Conservation (phyloP, 805 yeast genomes). For the Maudiozyma pseudohumilis region DNA sequence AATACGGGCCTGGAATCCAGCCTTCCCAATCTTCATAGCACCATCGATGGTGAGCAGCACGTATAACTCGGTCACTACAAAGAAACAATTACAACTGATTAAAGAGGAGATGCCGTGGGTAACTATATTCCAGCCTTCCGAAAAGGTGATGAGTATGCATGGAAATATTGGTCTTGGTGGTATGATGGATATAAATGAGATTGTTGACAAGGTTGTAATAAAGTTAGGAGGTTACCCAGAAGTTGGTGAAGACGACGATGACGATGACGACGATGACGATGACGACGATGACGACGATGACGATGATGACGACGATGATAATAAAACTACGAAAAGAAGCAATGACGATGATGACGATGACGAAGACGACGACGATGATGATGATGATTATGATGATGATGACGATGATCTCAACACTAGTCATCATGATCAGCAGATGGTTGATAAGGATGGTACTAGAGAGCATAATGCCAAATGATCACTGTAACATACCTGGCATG, state of each 20-base stretch:
- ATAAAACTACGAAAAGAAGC: conserved; percentile 38
- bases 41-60: conserved; percentile 95
- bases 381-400: conserved; percentile 23
- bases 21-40: conserved; percentile 79
- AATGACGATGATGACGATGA: conserved; percentile 31
- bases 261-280: conserved; percentile 35
- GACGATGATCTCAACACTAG: too few relatives aligned
- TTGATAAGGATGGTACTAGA: too few relatives aligned
- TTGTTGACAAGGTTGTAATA: conserved; percentile 74
- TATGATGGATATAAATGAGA: conserved; percentile 95
- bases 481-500: too few relatives aligned
- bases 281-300: conserved; percentile 31
- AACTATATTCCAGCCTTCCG: conserved; percentile 87
- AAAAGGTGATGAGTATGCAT: conserved; percentile 82
- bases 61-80: conserved; percentile 81
- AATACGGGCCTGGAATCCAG: conserved; percentile 91
- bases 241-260: conserved; percentile 41
- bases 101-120: conserved; percentile 93
- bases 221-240: conserved; percentile 57
- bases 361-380: conserved; percentile 30
- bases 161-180: conserved; percentile 99
- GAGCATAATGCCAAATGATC: too few relatives aligned
- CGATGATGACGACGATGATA: conserved; percentile 30
- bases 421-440: too few relatives aligned
- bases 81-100: conserved; percentile 65